Base-by-base conservation (phyloP, 768 basidiomycete genomes). In the Zangia roseola region DNA sequence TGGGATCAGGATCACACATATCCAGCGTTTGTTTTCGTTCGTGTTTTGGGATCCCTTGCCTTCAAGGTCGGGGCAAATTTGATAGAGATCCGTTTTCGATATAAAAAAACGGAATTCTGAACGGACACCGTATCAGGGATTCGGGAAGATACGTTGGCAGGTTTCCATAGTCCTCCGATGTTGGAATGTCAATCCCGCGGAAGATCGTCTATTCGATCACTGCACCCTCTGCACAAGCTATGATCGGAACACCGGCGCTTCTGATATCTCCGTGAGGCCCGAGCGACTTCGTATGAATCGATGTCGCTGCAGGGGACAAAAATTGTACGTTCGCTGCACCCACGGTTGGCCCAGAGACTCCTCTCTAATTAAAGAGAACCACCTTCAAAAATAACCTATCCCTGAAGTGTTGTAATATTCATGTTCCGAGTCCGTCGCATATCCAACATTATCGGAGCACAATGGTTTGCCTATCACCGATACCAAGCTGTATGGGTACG, bases 1-100 rank as follows among this genome's bases (percentile, higher is more conserved):
- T 58, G 50, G 43, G 50, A 55, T 16, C 31, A 31, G 43, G 50
- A 55, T 16, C 31, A 31, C 31, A 6, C 12, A 31, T 16, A 31
- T 16, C 38, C 40, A 26, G 25, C 34, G 20, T n/a, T 19, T 17
- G 4, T 31, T 31, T 31, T 39, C 43, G 34, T 42, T 31, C 45
- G 45, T 48, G 40, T 45, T 49, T 47, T 17, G 8, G 47, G 14
- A 23, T 6, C 14, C 14, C 14, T 16, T 7, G n/a, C 46, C 38
- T 35, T 46, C 31, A 44, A 17, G 9, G 39, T 25, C 37, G 31
- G 39, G 20, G 31, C 6, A 16, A 9, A 31, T 31, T 14, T 2
- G 16, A 31, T 16, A 16, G 31, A 31, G 31, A 31, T 16, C 14
- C 14, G 31, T 31, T 31, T 31, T 31, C 31, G 31, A 31, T 16